These are phyloP conservation scores for Candida montana DNA, from an alignment of 805 yeast species.

Conservation along the genomic window DNA sequence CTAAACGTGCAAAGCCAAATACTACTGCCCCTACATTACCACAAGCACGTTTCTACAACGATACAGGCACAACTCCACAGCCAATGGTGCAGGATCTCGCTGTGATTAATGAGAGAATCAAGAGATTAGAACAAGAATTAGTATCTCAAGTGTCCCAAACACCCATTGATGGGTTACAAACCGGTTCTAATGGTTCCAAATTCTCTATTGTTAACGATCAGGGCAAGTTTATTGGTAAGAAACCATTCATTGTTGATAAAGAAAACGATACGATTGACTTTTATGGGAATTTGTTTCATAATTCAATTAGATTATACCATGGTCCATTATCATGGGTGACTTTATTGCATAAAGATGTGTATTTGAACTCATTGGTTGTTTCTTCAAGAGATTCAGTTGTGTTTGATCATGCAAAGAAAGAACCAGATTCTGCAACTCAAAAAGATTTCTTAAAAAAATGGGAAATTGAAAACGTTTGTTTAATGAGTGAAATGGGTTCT, in stretches of 20 bases:
- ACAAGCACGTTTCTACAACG: neutral
- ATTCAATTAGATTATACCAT: slow-evolving; percentile 11
- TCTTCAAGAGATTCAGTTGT: slow-evolving; percentile 3
- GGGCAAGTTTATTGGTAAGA: neutral
- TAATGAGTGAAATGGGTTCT: neutral
- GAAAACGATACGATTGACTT: slow-evolving; percentile 9
- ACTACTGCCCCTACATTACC: neutral
- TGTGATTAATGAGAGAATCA: slow-evolving; percentile 14
- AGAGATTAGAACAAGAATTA: slow-evolving; percentile 11
- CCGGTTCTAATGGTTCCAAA: too few species aligned
- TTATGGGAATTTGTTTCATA: slow-evolving; percentile 6
- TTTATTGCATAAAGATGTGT: slow-evolving; percentile 21
- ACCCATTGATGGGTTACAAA: neutral
- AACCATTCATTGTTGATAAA: neutral
- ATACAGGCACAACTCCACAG: neutral
- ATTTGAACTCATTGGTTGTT: slow-evolving; percentile 15
- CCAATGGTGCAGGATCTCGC: slow-evolving; percentile 3
- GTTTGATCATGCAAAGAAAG: neutral
- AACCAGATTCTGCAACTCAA: neutral
- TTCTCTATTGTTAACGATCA: too few species aligned
- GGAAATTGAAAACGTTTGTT: slow-evolving; percentile 3
- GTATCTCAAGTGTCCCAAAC: neutral
- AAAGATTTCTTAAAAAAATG: slow-evolving; percentile 6
- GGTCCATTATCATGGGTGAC: slow-evolving; percentile 25
- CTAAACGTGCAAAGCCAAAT: too few species aligned